Evolutionary conservation across 768 basidiomycete species (phyloP), one percentile per base, ranked within the genome.

Genomic region (Xerocomellus amylosporus): DNA sequence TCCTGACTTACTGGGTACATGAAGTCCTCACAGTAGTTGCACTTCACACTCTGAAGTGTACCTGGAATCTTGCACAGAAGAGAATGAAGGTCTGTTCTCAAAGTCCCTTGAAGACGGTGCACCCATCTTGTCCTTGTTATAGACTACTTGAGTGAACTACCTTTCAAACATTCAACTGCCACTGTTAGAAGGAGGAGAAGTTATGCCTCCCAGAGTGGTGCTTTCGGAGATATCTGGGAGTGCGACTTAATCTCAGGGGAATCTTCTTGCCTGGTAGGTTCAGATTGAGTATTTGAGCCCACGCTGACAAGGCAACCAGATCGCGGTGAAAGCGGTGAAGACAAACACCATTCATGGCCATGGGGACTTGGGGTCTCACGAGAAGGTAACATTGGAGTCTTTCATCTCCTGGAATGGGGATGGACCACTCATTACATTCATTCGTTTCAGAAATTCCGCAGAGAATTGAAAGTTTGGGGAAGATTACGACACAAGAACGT

Each of bases 381-480:
- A 57, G 33, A 67, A 62, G 60, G 64, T 67, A 53, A 19, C 14
- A 14, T 22, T 5, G 2, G 8, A 49, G 2, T 37, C 17, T 19
- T 9, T 19, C 2, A 30, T 31, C 34, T 26, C 30, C 24, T 37
- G 13, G 46, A 40, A 40, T 24, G 8, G 33, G n/a, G 26, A 37
- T 34, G 2, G 1, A 22, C 19, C 6, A 38, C 28, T 38, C 30
- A 51, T 20, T 22, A 9, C 8, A 37, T 20, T 22, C 17, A 37
- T n/a, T 30, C n/a, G 12, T 30, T 51, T 10, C 46, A 66, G 64
- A 62, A 51, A 45, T 57, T 73, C n/a, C 63, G 59, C 20, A 67
- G 72, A 24, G 72, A 73, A 49, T 20, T 67, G 28, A 62, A 8
- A 45, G 26, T 67, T 4, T 65, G 64, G 65, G 50, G 1, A 12